Conservation (phyloP, 2,329 filamentous ascomycete species). For the Bisporella sp. region DNA sequence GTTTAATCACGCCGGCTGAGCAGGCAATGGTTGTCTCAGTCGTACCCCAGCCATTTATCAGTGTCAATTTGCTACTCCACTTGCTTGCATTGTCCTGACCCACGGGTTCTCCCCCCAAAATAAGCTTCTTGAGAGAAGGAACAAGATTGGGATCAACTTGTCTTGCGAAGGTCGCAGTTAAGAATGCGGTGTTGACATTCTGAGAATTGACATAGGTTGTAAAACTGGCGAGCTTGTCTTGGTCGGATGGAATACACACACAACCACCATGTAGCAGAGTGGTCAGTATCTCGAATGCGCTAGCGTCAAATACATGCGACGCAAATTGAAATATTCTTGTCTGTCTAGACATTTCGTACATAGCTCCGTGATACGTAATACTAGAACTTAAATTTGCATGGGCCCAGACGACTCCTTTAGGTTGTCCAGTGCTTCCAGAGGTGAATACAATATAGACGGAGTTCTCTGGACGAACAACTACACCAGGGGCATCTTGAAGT, state of each 20-base stretch:
- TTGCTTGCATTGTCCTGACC: too few relatives aligned
- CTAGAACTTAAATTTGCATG: constrained; percentile 13
- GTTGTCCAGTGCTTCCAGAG: constrained; percentile 10
- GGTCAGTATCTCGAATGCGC: not conserved
- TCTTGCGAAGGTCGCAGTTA: constrained; percentile 1
- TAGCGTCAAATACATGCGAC: constrained; percentile 9
- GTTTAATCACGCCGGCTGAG: too few relatives aligned
- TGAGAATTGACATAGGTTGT: constrained; percentile 2
- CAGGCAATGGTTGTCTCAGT: too few relatives aligned
- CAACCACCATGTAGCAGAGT: constrained; percentile 5
- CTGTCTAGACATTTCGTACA: not conserved
- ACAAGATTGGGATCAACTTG: not conserved
- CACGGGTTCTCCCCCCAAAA: not conserved
- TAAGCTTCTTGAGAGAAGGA: not conserved
- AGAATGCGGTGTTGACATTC: not conserved
- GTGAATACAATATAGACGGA: constrained; percentile 8
- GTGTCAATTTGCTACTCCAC: too few relatives aligned
- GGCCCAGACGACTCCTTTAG: constrained; percentile 29
- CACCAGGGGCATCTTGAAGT: not conserved
- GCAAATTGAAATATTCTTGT: constrained; percentile 8
- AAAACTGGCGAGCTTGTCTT: not conserved
- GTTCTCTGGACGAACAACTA: not conserved
- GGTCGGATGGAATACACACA: constrained; percentile 11
- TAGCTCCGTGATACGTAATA: not conserved
- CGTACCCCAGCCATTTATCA: too few relatives aligned